A percentile compares a stretch with the other conserved stretches of the same genome.
Evolutionary conservation across 1,139 yeast genomes (phyloP).

Genomic region (Kodamaea anthophila): DNA sequence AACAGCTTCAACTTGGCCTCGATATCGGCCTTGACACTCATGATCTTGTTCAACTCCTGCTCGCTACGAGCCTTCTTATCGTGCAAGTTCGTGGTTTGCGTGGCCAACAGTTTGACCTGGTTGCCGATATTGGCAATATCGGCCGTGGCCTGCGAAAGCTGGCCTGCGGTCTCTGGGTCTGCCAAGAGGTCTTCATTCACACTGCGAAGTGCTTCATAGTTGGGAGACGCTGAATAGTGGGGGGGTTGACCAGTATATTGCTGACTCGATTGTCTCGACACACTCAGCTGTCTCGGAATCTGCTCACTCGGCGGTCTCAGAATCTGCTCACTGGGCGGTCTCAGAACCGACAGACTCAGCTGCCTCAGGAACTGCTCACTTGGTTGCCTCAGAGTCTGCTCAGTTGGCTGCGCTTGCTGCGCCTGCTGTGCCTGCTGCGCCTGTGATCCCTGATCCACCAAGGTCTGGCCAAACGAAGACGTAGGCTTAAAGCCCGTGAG

Average conservation of each 20-base stretch:
- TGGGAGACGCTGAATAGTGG: conserved; percentile 19
- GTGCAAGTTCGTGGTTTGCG: conserved; percentile 66
- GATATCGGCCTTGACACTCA: conserved; percentile 62
- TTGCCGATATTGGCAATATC: conserved; percentile 84
- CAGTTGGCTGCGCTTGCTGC: conserved; percentile 4
- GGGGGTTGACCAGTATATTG: no score
- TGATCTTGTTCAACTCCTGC: conserved; percentile 62
- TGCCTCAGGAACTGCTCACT: background rate
- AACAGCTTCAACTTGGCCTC: conserved; percentile 62
- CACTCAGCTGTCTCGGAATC: background rate
- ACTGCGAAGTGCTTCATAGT: conserved; percentile 42
- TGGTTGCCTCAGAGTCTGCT: background rate
- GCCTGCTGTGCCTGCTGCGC: background rate
- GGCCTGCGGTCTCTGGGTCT: conserved; percentile 55
- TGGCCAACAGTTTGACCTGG: conserved; percentile 72
- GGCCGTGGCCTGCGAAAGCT: conserved; percentile 71
- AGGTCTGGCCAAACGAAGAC: conserved; percentile 62
- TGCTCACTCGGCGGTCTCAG: background rate
- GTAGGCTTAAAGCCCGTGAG: conserved; percentile 48
- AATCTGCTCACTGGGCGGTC: background rate
- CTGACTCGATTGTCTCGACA: background rate
- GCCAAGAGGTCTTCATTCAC: conserved; percentile 50
- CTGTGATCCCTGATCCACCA: no score
- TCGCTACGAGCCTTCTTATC: conserved; percentile 72
- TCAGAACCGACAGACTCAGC: background rate